Conservation (phyloP, 2,329 filamentous ascomycete species). For the Aureobasidium namibiae region DNA sequence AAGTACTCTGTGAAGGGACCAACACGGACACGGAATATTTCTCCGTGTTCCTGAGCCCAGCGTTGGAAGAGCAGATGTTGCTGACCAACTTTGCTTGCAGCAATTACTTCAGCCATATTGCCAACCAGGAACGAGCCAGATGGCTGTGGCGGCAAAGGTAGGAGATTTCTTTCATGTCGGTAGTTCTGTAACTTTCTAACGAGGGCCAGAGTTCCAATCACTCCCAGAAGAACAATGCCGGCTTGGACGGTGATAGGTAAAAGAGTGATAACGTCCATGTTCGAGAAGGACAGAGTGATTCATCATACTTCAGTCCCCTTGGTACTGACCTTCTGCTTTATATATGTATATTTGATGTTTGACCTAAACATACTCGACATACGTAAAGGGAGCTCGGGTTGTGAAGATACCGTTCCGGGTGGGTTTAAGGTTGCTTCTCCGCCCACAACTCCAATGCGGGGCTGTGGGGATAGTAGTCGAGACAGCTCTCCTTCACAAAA, state of each 20-base stretch:
- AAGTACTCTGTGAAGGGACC: conserved; percentile 1
- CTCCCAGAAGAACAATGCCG: not conserved
- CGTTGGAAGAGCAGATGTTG: not conserved
- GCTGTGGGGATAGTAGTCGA: not conserved
- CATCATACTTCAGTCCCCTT: not conserved
- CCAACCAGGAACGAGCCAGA: not conserved
- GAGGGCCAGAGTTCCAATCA: not conserved
- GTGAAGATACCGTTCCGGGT: not conserved
- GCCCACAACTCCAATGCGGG: not conserved
- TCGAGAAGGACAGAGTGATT: not conserved
- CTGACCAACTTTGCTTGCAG: not conserved
- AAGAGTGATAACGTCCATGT: not conserved
- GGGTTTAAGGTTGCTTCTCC: not conserved
- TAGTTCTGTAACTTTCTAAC: not conserved
- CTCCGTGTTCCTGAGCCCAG: conserved; percentile 10
- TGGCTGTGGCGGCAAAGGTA: not conserved
- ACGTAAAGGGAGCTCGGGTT: not conserved
- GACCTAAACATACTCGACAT: too few relatives aligned
- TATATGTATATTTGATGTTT: not conserved
- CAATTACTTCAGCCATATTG: not conserved
- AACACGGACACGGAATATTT: conserved; percentile 8
- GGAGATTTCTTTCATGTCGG: not conserved
- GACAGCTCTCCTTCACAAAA: not conserved
- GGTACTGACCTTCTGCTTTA: not conserved
- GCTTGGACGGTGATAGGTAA: not conserved